A percentile compares a stretch with the other conserved stretches of the same genome.
Evolutionary conservation across 192 early-diverging fungal species (phyloP).

Genomic region (Umbelopsis sp.): DNA sequence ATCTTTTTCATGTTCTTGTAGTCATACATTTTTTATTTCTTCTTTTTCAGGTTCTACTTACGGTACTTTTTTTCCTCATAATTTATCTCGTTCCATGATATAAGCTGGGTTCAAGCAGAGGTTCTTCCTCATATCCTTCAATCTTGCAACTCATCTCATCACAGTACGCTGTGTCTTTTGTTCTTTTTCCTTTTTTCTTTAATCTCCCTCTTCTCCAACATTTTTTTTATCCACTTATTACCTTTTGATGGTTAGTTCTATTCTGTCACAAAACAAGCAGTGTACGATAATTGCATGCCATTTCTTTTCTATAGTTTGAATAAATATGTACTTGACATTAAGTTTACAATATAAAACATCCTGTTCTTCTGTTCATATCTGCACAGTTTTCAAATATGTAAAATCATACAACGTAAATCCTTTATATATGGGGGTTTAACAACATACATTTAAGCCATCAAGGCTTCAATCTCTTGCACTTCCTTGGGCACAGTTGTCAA

Average conservation of each 20-base stretch:
- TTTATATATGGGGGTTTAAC: background rate
- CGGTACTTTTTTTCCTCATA: background rate
- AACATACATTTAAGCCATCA: conserved; percentile 28
- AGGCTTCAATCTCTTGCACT: conserved; percentile 69
- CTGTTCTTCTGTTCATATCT: no score
- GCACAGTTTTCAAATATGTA: no score
- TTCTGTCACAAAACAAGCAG: conserved; percentile 19
- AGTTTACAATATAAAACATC: background rate
- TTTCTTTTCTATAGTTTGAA: conserved; percentile 22
- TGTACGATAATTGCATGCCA: conserved; percentile 24
- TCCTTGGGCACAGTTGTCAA: conserved; percentile 85
- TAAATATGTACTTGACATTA: conserved; percentile 20
- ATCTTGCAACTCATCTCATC: background rate
- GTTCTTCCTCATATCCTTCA: background rate
- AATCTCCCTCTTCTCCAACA: no score
- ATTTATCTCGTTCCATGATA: conserved; percentile 17
- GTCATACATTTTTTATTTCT: conserved; percentile 8
- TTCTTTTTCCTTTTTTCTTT: background rate
- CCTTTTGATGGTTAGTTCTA: conserved; percentile 20
- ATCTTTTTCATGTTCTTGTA: conserved; percentile 20
- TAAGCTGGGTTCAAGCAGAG: background rate
- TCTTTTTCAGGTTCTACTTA: background rate
- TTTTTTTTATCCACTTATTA: conserved; percentile 7
- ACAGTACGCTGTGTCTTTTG: conserved; percentile 3
- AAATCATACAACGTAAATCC: background rate